Evolutionary conservation across 768 basidiomycete genomes (phyloP), one percentile per base, ranked within the genome.

Genomic region (Royoungia palumana): DNA sequence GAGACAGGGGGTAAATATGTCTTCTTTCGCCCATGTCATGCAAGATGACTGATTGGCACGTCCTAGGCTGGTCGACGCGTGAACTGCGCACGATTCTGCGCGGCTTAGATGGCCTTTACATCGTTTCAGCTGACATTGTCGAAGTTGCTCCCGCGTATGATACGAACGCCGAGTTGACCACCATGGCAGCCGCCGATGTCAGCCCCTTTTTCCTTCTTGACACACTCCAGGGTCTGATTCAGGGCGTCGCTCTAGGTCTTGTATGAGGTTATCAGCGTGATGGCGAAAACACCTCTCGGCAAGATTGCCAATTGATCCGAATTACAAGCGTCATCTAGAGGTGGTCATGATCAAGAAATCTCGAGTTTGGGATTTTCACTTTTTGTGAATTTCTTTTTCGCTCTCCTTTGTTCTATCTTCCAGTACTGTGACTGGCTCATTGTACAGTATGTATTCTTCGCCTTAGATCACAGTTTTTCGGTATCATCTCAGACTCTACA

Each of bases 141-240:
- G 89, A 92, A 62, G 89, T 91, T 20, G 83, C 87, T 2, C 89
- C 89, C 14, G 86, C 88, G 6, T 89, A 90, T 60, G 88, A 89
- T 51, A 76, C 74, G 9, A 81, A 80, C 49, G 82, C 80, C 13
- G 82, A 83, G 57, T 70, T 80, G 46, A 83, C 82, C 4, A 78
- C 79, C 11, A 79, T 83, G 73, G 79, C 80, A 2, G 82, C 82
- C 21, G 81, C 81, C 0, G 80, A 83, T 55, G 74, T 78, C 62
- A 63, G 78, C 71, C 21, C 9, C 28, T 9, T 5, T 2, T 11
- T 5, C n/a, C n/a, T 2, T 24, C 24, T 41, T 11, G 7, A 39
- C 6, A n/a, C 40, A 13, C 20, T 12, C 9, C 10, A n/a, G 25
- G 5, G 9, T 8, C 16, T 13, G 25, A n/a, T 6, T 7, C 20